Base-by-base conservation (phyloP, 495 filamentous ascomycete species). In the Talaromyces proteolyticus region DNA sequence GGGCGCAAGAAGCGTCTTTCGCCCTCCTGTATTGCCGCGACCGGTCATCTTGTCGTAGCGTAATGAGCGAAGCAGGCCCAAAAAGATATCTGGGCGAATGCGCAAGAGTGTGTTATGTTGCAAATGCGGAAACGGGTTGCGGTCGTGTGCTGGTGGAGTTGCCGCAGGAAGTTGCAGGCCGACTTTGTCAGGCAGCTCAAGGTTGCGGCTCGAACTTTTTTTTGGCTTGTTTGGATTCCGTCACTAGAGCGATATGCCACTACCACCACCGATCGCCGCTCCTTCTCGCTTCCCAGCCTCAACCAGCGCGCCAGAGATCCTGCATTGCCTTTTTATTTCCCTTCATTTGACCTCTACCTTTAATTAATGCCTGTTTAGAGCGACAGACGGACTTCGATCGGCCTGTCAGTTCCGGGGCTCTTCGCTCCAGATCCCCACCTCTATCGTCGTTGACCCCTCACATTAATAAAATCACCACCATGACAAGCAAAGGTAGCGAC, bases 1-100 rank as follows among this genome's bases (percentile, higher is more conserved):
- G 5, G 93, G 93, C 39, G 92, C 91, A 44, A 97, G 83, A 60
- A 98, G 78, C 54, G 96, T 94, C 74, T 89, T 89, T 69, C 89
- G 83, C 54, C 85, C 88, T 56, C 87, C 87, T 49, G 72, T 73
- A 57, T 85, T 86, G 53, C 81, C 84, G 67, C 89, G 82, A 63
- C 87, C 82, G 53, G 87, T 81, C 90, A 95, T 95, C 1, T 2
- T 34, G 29, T 2, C 29, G 14, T n/a, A n/a, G n/a, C n/a, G n/a
- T n/a, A n/a, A n/a, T n/a, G n/a, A n/a, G n/a, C n/a, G n/a, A n/a
- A n/a, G n/a, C n/a, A n/a, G n/a, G n/a, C n/a, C n/a, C n/a, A n/a
- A n/a, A n/a, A 34, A 2, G 29, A 34, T 34, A n/a, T n/a, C n/a
- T n/a, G n/a, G n/a, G 29, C 29, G 14, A 4, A 34, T 4, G 14